These are phyloP conservation scores for Biscogniauxia marginata DNA, from an alignment of 2,329 filamentous ascomycete genomes.

Conservation along the genomic window DNA sequence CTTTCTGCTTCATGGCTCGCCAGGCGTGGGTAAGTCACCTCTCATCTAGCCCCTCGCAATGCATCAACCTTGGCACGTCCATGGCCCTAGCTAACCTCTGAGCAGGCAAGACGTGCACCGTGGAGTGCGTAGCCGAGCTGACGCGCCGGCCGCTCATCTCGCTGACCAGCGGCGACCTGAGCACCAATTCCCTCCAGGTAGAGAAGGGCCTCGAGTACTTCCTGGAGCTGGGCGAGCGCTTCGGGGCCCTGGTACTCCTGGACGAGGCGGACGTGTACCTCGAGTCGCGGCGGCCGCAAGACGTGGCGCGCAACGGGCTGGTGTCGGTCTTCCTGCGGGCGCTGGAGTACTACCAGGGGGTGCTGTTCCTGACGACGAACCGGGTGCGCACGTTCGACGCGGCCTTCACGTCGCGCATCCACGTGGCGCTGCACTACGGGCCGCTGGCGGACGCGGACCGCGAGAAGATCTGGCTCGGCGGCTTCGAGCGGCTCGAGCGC, in stretches of 20 bases:
- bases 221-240: conserved; percentile 48
- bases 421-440: conserved; percentile 48
- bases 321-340: conserved; percentile 50
- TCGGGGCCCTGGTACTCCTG: conserved; percentile 52
- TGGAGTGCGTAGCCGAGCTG: conserved; percentile 53
- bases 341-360: conserved; percentile 50
- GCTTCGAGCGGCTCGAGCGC: conserved; percentile 45
- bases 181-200: conserved; percentile 37
- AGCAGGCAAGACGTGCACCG: conserved; percentile 54
- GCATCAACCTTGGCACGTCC: no score
- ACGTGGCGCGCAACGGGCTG: conserved; percentile 47
- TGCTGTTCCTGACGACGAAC: conserved; percentile 52
- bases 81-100: background rate
- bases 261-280: conserved; percentile 63
- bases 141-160: conserved; percentile 50
- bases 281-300: conserved; percentile 45
- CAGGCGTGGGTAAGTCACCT: conserved; percentile 43
- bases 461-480: conserved; percentile 44
- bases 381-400: conserved; percentile 46
- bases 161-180: conserved; percentile 50
- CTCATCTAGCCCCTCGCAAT: background rate
- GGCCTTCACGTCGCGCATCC: conserved; percentile 50
- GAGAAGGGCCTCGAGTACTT: conserved; percentile 47
- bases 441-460: conserved; percentile 41
- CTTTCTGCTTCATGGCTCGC: conserved; percentile 51